Percentiles rank a stretch among this genome's conserved stretches.
phyloP scores from a whole-genome alignment of 768 basidiomycete genomes.

The Lentinula edodes region DNA sequence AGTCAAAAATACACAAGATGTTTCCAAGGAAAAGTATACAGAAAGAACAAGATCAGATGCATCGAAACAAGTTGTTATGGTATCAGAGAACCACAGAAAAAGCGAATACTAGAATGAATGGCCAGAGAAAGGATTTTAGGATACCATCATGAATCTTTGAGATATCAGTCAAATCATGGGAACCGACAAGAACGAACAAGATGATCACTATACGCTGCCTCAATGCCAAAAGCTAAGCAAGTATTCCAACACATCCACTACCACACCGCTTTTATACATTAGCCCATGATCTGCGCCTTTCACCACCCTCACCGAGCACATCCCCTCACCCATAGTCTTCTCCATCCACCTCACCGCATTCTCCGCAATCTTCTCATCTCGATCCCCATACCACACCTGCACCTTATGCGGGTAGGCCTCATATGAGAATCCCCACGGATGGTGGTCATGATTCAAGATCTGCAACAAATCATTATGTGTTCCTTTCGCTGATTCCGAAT shows the following conservation, averaged over 20 bases:
- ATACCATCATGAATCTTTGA: neutral
- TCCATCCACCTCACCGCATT: constrained; percentile 93
- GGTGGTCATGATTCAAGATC: constrained; percentile 86
- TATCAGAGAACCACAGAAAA: neutral
- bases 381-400: constrained; percentile 89
- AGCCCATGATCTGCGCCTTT: constrained; percentile 88
- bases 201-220: neutral
- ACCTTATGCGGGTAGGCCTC: constrained; percentile 69
- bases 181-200: constrained; percentile 1
- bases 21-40: neutral
- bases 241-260: constrained; percentile 79
- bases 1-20: neutral
- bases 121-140: no score
- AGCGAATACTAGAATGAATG: neutral
- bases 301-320: constrained; percentile 76
- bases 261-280: constrained; percentile 87
- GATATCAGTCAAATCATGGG: neutral
- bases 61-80: neutral
- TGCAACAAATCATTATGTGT: constrained; percentile 87
- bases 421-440: constrained; percentile 90
- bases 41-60: constrained; percentile 2
- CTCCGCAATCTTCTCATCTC: constrained; percentile 90
- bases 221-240: constrained; percentile 51
- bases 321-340: constrained; percentile 67
- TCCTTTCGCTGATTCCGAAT: constrained; percentile 90